A percentile compares a stretch with the other conserved stretches of the same genome.
phyloP scores from a whole-genome alignment of 208 protist species.

The Polymyxa betae region DNA sequence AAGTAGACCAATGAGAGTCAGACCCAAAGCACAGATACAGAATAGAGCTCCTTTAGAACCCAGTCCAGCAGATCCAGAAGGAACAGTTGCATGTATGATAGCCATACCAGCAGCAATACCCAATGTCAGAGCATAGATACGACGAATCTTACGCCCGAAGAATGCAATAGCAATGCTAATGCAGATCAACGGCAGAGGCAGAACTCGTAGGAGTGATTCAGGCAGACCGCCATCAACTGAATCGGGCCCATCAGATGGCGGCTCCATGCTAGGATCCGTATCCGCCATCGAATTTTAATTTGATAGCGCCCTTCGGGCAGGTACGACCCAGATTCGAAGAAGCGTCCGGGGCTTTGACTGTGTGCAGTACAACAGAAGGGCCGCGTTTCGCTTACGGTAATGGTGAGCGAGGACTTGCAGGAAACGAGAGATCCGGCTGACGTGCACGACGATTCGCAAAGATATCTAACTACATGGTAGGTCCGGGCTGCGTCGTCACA shows the following conservation, averaged over 20 bases:
- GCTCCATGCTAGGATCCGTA: neutral
- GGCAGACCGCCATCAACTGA: neutral
- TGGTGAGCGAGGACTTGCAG: too few relatives aligned
- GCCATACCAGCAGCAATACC: neutral
- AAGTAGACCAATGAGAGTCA: neutral
- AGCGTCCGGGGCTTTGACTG: too few relatives aligned
- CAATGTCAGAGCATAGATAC: neutral
- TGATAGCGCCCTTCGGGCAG: too few relatives aligned
- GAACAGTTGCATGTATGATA: neutral
- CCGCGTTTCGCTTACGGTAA: too few relatives aligned
- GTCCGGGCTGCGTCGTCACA: too few relatives aligned
- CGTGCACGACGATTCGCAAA: too few relatives aligned
- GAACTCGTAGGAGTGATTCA: neutral
- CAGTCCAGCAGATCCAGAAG: neutral
- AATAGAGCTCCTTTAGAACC: neutral
- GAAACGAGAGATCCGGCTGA: too few relatives aligned
- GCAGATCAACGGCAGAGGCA: neutral
- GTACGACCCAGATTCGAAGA: too few relatives aligned
- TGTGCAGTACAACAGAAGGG: too few relatives aligned
- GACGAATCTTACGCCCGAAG: conserved; percentile 9
- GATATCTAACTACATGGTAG: too few relatives aligned
- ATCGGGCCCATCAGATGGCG: neutral
- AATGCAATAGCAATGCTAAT: neutral
- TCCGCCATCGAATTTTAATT: too few relatives aligned
- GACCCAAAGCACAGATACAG: neutral